A percentile compares a stretch with the other conserved stretches of the same genome.
These are phyloP conservation scores for Acorus calamus DNA, from an alignment of 106 monocot genomes.

Conservation along the genomic window DNA sequence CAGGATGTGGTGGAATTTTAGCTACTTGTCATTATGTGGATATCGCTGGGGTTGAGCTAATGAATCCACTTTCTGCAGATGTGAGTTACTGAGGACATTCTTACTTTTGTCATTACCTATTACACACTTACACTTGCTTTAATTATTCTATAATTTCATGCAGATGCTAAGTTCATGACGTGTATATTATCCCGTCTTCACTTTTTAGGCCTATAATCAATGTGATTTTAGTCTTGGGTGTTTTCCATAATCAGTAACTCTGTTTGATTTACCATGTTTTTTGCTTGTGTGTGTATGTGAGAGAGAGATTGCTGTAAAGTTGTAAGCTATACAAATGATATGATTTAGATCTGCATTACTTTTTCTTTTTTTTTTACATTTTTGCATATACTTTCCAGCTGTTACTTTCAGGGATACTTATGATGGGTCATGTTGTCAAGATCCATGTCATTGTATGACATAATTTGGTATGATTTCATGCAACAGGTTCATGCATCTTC, in stretches of 20 bases:
- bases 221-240: too few species aligned
- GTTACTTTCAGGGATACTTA: background rate
- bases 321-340: too few species aligned
- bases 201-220: background rate
- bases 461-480: conserved; percentile 4
- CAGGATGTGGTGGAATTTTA: conserved; percentile 91
- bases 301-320: too few species aligned
- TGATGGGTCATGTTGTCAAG: background rate
- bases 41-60: conserved; percentile 82
- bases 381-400: background rate
- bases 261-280: too few species aligned
- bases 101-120: background rate
- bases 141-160: too few species aligned
- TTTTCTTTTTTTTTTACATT: background rate
- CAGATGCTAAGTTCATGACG: too few species aligned
- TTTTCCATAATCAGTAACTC: too few species aligned
- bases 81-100: conserved; percentile 26
- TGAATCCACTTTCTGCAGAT: conserved; percentile 81
- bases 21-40: conserved; percentile 76
- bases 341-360: background rate
- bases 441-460: background rate
- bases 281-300: too few species aligned
- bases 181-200: background rate
- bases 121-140: background rate
- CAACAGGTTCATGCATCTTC: conserved; percentile 60